Conservation (phyloP, 495 filamentous ascomycete species). For the Tuber brumale region DNA sequence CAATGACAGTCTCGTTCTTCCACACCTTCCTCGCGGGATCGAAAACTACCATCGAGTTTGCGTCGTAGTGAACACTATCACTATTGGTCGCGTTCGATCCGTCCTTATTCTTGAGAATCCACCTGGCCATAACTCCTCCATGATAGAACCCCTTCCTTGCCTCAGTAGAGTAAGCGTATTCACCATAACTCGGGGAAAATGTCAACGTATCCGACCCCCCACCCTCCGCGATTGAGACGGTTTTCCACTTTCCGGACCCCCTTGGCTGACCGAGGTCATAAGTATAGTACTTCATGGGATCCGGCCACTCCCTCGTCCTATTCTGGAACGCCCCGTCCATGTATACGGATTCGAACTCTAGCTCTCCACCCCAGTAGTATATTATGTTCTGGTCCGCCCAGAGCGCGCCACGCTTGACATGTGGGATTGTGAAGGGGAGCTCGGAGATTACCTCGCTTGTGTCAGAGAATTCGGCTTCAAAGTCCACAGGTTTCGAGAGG, state of each 20-base stretch:
- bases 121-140: neutral
- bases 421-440: neutral
- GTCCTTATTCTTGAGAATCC: neutral
- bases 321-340: neutral
- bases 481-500: neutral
- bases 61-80: neutral
- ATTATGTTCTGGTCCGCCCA: neutral
- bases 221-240: neutral
- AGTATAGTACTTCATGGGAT: neutral
- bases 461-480: neutral
- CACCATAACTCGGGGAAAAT: neutral
- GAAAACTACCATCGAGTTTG: neutral
- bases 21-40: neutral
- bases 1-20: neutral
- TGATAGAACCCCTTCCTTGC: neutral
- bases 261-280: neutral
- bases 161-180: neutral
- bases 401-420: neutral
- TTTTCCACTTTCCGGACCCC: neutral
- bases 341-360: neutral
- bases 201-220: neutral
- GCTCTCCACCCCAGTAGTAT: slow-evolving; percentile 1
- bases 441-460: neutral
- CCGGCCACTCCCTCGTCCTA: neutral
- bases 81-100: neutral